Evolutionary conservation across 1,284 basidiomycete species (phyloP).

Genomic region (Marasmius tenuissimus): DNA sequence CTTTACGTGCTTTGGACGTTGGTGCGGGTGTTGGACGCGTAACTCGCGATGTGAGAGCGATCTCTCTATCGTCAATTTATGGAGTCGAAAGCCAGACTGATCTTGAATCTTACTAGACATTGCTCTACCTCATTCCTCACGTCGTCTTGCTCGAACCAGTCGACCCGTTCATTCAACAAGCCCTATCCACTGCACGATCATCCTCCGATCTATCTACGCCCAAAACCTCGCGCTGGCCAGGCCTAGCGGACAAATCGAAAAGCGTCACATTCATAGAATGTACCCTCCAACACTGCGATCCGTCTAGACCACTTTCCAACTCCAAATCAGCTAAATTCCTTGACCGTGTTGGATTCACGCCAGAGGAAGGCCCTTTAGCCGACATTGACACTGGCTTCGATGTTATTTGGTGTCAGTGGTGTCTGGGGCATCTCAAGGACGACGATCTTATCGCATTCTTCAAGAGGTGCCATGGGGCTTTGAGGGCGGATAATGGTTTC

Average conservation of each 20-base stretch:
- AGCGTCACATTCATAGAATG: conserved; percentile 81
- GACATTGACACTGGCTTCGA: conserved; percentile 62
- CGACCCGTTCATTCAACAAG: conserved; percentile 71
- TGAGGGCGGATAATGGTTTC: conserved; percentile 37
- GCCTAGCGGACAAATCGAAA: conserved; percentile 62
- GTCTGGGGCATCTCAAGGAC: conserved; percentile 85
- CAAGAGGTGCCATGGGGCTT: conserved; percentile 53
- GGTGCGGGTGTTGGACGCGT: conserved; percentile 92
- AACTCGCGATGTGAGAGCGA: conserved; percentile 64
- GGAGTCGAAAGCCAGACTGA: not conserved
- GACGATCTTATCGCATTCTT: conserved; percentile 79
- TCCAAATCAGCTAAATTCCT: conserved; percentile 43
- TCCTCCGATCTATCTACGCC: conserved; percentile 19
- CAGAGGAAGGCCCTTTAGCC: conserved; percentile 34
- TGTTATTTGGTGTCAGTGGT: conserved; percentile 95
- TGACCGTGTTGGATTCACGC: conserved; percentile 58
- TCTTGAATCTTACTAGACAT: conserved; percentile 17
- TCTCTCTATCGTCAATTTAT: not conserved
- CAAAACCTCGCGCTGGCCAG: conserved; percentile 55
- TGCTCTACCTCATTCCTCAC: conserved; percentile 82
- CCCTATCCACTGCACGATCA: conserved; percentile 52
- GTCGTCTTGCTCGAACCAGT: conserved; percentile 90
- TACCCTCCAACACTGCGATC: conserved; percentile 80
- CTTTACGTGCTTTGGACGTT: conserved; percentile 80
- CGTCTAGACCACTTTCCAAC: conserved; percentile 40